Base-by-base conservation (phyloP, 305 asterid genomes). In the Fraxinus sp. region DNA sequence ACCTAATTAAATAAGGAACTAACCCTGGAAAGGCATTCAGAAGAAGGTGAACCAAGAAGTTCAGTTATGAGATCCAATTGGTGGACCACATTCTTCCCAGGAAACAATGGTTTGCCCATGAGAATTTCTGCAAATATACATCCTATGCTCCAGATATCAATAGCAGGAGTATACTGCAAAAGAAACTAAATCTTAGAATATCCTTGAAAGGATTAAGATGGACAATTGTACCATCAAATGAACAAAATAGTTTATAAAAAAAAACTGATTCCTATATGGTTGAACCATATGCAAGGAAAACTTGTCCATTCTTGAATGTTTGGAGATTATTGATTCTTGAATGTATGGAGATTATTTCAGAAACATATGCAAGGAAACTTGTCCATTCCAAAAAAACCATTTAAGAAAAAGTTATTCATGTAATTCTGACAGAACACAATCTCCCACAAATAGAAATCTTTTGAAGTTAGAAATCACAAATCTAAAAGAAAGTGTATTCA, bases 71-170 rank as follows among this genome's bases (percentile, higher is more conserved):
- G 84, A 64, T 95, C 98, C 92, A 95, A 90, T 87, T 95, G 94
- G 84, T 93, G 92, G 84, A 95, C 91, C 81, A 92, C 98, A 83
- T 95, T 88, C 71, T 86, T 92, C 75, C 98, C 98, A 49, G 98
- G 97, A 89, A 95, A 95, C 87, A 95, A 81, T 1, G 97, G 98
- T 81, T 91, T 93, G 26, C 95, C 94, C 9, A 90, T 86, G 72
- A 95, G 88, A 90, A 95, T 91, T 90, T 95, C 98, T 11, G 94
- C 98, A 86, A 94, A 95, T 86, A 95, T 94, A 84, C 98, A 95
- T 85, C 98, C 97, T 78, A 95, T 92, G 89, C 98, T 92, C 98
- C 98, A 95, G 71, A 94, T 90, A 81, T 95, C 98, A 81, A 94
- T 94, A 72, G 98, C 98, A 35, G 98, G 98, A 16, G 98, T 95